Conservation (phyloP, 2,329 filamentous ascomycete genomes). For the Dactylella cylindrospora region DNA sequence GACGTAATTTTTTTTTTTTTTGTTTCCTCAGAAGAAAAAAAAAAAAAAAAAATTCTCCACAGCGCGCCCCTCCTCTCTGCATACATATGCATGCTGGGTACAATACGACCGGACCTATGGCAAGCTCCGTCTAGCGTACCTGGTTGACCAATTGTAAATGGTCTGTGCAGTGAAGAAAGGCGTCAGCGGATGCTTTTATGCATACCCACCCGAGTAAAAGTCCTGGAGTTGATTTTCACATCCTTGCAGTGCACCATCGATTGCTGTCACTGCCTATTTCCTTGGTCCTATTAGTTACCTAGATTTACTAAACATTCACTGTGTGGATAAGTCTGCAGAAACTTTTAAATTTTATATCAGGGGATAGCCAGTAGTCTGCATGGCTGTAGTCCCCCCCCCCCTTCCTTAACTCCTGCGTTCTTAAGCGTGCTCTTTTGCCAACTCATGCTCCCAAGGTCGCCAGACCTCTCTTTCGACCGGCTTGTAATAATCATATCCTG, state of each 20-base stretch:
- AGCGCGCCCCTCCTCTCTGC: constrained; percentile 21
- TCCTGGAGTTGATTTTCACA: constrained; percentile 23
- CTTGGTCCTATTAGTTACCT: constrained; percentile 36
- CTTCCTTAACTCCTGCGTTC: constrained; percentile 39
- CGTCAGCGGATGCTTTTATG: constrained; percentile 42
- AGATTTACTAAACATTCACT: constrained; percentile 26
- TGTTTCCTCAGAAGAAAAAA: too few species aligned
- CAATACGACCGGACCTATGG: constrained; percentile 16
- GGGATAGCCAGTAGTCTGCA: constrained; percentile 38
- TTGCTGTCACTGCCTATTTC: constrained; percentile 35
- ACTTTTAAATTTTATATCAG: constrained; percentile 36
- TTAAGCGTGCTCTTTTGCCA: constrained; percentile 20
- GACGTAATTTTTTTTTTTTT: constrained; percentile 33
- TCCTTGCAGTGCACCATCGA: constrained; percentile 39
- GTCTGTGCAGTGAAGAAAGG: constrained; percentile 44
- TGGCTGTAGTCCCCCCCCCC: constrained; percentile 17
- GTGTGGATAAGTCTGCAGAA: constrained; percentile 9
- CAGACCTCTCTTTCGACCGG: constrained; percentile 7
- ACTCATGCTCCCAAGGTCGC: constrained; percentile 19
- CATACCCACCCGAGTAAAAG: constrained; percentile 39
- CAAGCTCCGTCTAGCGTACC: constrained; percentile 25
- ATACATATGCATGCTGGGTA: constrained; percentile 15
- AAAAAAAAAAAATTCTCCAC: constrained; percentile 41
- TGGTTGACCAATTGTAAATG: constrained; percentile 37
- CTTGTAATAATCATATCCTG: constrained; percentile 28